Base-by-base conservation (phyloP, 1,139 yeast genomes). In the Candida dubliniensis region DNA sequence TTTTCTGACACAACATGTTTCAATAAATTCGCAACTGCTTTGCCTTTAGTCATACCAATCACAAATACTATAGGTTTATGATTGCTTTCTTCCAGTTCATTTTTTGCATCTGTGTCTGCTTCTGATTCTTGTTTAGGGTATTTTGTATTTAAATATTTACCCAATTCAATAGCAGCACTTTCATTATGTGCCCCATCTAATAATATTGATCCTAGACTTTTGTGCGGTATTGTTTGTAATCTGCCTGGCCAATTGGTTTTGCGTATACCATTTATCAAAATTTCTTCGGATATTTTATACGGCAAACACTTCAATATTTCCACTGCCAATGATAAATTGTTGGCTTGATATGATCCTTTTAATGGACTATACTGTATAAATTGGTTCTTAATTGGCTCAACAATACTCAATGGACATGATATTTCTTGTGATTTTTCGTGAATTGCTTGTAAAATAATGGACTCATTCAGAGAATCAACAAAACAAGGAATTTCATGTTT, bases 121-220 rank as follows among this genome's bases (percentile, higher is more conserved):
- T 18, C 23, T 18, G 23, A 5, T 18, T 18, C 23, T 18, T 18
- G 23, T 18, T 18, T 18, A 18, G 23, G 15, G 26, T 41, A 44
- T 8, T 25, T 35, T 12, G 40, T 26, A n/a, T 35, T 24, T 8
- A 73, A 53, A 45, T 60, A 72, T 26, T 58, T 60, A 0, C 74
- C 77, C 32, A 93, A 67, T 55, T 85, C 89, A 24, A 67, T 63
- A 0, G 96, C 95, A 0, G 97, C 96, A 51, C 84, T 82, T 14
- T 81, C 82, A 58, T 93, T 93, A 60, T 93, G 99, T 0, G 98
- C 98, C 2, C 99, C 99, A 63, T 93, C 99, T 1, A 90, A 54
- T 7, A 89, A 62, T 0, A 84, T 65, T 3, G 52, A 52, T 1
- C 59, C 47, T 1, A 59, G 44, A 2, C 52, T 58, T 5, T 62